These are phyloP conservation scores for Myriosclerotinia scirpicola DNA, from an alignment of 2,329 filamentous ascomycete species.

Conservation along the genomic window DNA sequence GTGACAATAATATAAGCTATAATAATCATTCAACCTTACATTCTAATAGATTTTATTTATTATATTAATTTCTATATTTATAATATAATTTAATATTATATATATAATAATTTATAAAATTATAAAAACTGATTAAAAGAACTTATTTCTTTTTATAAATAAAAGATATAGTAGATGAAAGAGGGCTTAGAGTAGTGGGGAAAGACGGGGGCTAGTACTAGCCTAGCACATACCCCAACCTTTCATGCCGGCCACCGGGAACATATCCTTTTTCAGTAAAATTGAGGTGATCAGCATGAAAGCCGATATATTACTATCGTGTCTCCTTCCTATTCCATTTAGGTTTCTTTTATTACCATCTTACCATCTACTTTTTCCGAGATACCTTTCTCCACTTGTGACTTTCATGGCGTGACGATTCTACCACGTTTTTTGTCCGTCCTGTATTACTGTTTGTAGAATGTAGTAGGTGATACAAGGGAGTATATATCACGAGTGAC, in stretches of 20 bases:
- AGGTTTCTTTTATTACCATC: not conserved
- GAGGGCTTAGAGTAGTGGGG: no score
- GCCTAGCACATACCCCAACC: no score
- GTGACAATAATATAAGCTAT: no score
- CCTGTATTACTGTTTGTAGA: not conserved
- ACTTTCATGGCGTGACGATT: not conserved
- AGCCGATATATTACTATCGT: conserved; percentile 9
- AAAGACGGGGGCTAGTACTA: no score
- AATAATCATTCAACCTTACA: no score
- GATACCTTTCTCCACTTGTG: not conserved
- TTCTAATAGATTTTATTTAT: no score
- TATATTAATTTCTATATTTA: no score
- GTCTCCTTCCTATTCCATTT: conserved; percentile 3
- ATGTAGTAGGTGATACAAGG: not conserved
- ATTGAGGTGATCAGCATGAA: not conserved
- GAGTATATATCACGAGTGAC: not conserved
- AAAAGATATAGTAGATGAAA: no score
- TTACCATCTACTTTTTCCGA: not conserved
- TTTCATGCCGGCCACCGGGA: not conserved
- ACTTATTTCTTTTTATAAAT: no score
- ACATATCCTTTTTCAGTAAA: not conserved
- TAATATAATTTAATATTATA: no score
- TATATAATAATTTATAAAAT: no score
- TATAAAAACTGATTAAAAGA: no score
- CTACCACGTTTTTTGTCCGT: not conserved